Conservation (phyloP, 768 basidiomycete genomes). For the Mycena leptocephala region DNA sequence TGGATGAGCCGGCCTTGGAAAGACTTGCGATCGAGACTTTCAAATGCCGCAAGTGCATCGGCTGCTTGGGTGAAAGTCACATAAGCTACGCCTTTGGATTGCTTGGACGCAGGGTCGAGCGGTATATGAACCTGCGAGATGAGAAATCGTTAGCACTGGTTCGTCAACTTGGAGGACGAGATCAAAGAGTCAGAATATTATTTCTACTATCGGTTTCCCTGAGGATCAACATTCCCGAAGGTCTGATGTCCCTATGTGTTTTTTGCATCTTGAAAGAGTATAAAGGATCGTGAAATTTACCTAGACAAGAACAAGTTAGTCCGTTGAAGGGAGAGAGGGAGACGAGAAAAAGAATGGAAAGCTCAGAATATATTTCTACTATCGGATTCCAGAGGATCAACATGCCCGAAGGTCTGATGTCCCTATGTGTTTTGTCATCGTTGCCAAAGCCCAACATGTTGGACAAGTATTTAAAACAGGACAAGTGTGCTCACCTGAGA, state of each 20-base stretch:
- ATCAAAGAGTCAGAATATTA: slow-evolving; percentile 50
- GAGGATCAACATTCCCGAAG: slow-evolving; percentile 58
- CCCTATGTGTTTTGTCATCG: slow-evolving; percentile 71
- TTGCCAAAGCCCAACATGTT: not conserved
- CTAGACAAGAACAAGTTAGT: slow-evolving; percentile 35
- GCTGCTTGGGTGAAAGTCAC: slow-evolving; percentile 60
- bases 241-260: slow-evolving; percentile 56
- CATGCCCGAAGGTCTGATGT: slow-evolving; percentile 78
- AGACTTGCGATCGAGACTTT: slow-evolving; percentile 83
- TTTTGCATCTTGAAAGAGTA: slow-evolving; percentile 47
- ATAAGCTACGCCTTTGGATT: slow-evolving; percentile 69
- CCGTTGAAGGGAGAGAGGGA: not conserved
- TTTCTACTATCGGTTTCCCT: slow-evolving; percentile 64
- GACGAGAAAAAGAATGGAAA: slow-evolving; percentile 10
- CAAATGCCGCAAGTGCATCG: slow-evolving; percentile 77
- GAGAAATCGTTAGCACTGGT: slow-evolving; percentile 28
- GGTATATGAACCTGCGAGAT: slow-evolving; percentile 64
- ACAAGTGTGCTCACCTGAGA: slow-evolving; percentile 73
- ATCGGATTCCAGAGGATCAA: slow-evolving; percentile 76
- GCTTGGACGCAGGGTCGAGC: slow-evolving; percentile 60
- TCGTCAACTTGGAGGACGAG: not conserved
- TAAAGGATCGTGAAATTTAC: slow-evolving; percentile 42
- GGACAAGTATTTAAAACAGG: slow-evolving; percentile 1
- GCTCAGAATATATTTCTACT: slow-evolving; percentile 70
- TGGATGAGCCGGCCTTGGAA: slow-evolving; percentile 96